These are phyloP conservation scores for Amphichorda felina DNA, from an alignment of 2,329 filamentous ascomycete species.

Conservation along the genomic window DNA sequence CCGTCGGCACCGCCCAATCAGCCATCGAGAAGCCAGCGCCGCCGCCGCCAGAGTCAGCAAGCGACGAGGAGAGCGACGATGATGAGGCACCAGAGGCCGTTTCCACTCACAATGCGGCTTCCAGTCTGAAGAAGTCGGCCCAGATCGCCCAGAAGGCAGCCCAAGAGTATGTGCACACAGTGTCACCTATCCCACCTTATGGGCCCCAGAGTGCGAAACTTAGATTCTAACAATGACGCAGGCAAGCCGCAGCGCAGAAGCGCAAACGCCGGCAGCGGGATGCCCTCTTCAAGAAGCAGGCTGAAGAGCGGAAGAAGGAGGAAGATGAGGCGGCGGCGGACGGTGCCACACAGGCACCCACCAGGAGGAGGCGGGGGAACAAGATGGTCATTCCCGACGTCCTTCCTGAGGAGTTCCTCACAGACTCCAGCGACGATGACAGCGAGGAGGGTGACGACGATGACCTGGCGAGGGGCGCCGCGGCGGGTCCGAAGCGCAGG, in stretches of 20 bases:
- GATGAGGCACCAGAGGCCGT: conserved; percentile 47
- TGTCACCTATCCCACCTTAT: not conserved
- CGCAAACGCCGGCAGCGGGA: conserved; percentile 44
- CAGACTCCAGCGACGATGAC: conserved; percentile 33
- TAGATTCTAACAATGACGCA: conserved; percentile 10
- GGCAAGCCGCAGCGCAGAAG: conserved; percentile 38
- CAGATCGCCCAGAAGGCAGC: conserved; percentile 35
- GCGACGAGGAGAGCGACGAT: conserved; percentile 27
- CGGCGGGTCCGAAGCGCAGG: conserved; percentile 25
- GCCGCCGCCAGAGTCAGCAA: conserved; percentile 14
- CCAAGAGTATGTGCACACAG: conserved; percentile 29
- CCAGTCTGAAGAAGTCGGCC: conserved; percentile 30
- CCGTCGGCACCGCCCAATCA: conserved; percentile 1
- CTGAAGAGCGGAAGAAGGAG: conserved; percentile 31
- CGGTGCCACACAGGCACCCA: conserved; percentile 6
- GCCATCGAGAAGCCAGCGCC: conserved; percentile 6
- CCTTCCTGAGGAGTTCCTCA: conserved; percentile 41
- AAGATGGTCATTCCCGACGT: conserved; percentile 23
- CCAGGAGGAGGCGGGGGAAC: not conserved
- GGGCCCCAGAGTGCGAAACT: not conserved
- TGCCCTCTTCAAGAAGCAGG: conserved; percentile 41
- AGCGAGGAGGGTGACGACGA: conserved; percentile 12
- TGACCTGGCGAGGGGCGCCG: conserved; percentile 4
- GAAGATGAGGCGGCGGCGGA: conserved; percentile 8
- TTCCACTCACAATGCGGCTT: conserved; percentile 37